Base-by-base conservation (phyloP, 140 eudicot genomes). In the Flaveria floridana region DNA sequence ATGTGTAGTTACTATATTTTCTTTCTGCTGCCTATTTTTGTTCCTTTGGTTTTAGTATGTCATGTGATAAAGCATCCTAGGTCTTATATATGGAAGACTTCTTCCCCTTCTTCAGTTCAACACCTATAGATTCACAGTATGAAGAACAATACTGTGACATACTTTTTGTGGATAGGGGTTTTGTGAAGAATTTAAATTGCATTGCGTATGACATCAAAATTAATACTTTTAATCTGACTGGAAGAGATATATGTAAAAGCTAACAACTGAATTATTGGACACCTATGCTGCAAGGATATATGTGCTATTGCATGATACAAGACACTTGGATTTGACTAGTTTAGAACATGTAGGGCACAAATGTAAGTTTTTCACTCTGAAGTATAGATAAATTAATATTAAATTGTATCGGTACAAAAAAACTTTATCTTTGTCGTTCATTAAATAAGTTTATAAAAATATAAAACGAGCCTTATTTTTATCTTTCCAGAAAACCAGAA, bases 111-210 rank as follows among this genome's bases (percentile, higher is more conserved):
- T 46, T 7, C 58, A 68, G 37, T 68, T 68, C 37, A 20, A 46
- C 73, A 46, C 59, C 15, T 21, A 12, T 63, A 63, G 11, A 4
- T 20, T 70, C 7, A 26, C 39, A 70, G 3, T 50, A 50, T 70
- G 18, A 25, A 14, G 21, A 70, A 48, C 20, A 26, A 48, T 55
- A 21, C 12, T 6, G 42, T 50, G 59, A 10, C n/a, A 51, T 70
- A 47, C 59, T 70, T 70, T 63, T 70, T 50, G n/a, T 50, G 63
- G 26, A 50, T 70, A n/a, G 47, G 75, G 68, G 64, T 51, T 70
- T 51, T 50, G 64, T 70, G 26, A 7, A 9, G 48, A 26, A 51
- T 70, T 15, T 23, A 18, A 28, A 15, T 51, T 51, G 30, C 64
- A n/a, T 3, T 48, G 62, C 63, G 5, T 46, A 68, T 68, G 59